Base-by-base conservation (phyloP, 2,329 filamentous ascomycete species). In the Hypoxylon sp. region DNA sequence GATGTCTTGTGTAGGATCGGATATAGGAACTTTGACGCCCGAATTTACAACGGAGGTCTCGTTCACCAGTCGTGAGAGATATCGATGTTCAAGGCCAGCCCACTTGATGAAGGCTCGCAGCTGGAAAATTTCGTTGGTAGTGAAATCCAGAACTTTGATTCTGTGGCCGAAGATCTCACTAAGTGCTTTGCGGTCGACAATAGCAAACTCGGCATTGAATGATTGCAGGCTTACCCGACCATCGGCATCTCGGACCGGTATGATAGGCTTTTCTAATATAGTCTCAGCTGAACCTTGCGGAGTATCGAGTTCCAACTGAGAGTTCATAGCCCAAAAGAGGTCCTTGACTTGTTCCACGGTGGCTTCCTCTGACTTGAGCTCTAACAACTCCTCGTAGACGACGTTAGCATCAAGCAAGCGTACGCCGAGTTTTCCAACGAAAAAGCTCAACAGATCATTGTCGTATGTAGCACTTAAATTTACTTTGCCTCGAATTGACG, bases 131-230 rank as follows among this genome's bases (percentile, higher is more conserved):
- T 83, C 78, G 6, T 80, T 73, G 1, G 81, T 51, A 0, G 50
- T 69, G 56, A 82, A 82, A 61, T 82, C 80, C 0, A 83, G 70
- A 2, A 79, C 63, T 51, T 77, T 81, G 2, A 77, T 75, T 10
- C 64, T 72, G 4, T 57, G 20, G 0, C 54, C 20, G 53, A 84
- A 83, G 0, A 66, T 56, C 2, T 74, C 67, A 0, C 50, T 56
- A 1, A 81, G 57, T 0, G 42, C 17, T 6, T 80, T 74, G 25
- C 78, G 77, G 54, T 83, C 81, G 1, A 74, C 58, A 1, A 83
- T 76, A 10, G 74, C 76, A 54, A 83, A 83, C 2, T 74, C 62
- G 0, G 50, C 62, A 0, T 17, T 6, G 6, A 25, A 46, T 2
- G 72, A 42, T 11, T 40, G 27, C n/a, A 72, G 57, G 2, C 1